Base-by-base conservation (phyloP, 805 yeast genomes). In the Scheffersomyces amazonensis region DNA sequence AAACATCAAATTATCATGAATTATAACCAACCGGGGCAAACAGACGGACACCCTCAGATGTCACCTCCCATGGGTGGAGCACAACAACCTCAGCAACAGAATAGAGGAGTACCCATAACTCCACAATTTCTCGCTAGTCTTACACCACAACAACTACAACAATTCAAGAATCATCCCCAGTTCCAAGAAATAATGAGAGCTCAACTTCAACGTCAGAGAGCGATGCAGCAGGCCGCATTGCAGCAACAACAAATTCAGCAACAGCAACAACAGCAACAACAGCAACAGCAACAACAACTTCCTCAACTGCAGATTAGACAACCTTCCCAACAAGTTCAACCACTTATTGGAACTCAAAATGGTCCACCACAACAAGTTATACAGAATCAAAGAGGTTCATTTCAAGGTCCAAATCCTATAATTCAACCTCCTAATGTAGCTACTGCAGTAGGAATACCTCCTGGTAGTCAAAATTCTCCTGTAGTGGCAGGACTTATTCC, bases 111-210 rank as follows among this genome's bases (percentile, higher is more conserved):
- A 9, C 40, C 39, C 47, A 40, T 58, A n/a, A 58, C 58, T 10
- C 58, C 61, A 5, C 62, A 58, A 34, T 25, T 44, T 35, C 39
- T 60, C 11, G 54, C 60, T 5, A 63, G 64, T 36, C 48, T 67
- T 28, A 52, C 67, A 16, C 70, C 73, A 16, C 71, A 67, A 47
- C 74, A 65, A 39, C 56, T 66, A 31, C 72, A 67, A 44, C 71
- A 64, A 40, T 51, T 66, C 40, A 62, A 62, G 42, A 63, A 53
- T 44, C 74, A 67, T 47, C 70, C 72, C 3, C 74, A 67, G 44
- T 62, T 64, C 38, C 73, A 63, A 47, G 63, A 62, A 22, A 63
- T 65, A 43, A 54, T 71, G 58, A 51, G 64, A 34, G 59, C 55
- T 43, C 67, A 66, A 53, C 54, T 64, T 44, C 73, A 63, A 45